phyloP scores from a whole-genome alignment of 495 filamentous ascomycete genomes.

The Letharia lupina region DNA sequence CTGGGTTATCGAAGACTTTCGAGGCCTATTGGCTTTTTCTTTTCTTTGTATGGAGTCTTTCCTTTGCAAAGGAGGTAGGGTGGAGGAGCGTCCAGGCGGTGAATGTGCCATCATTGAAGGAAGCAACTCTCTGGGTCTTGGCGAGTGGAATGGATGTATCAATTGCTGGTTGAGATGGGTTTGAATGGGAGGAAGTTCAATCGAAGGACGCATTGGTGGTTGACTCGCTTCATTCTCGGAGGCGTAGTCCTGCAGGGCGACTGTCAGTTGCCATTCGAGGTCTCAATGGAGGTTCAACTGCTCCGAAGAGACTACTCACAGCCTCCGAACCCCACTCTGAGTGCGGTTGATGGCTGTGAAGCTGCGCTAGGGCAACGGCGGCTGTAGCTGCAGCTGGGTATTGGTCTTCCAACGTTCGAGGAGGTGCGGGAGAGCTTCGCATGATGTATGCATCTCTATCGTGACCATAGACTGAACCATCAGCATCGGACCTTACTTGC shows the following conservation, averaged over 20 bases:
- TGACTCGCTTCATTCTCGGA: conserved; percentile 62
- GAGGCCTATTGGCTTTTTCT: conserved; percentile 53
- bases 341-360: conserved; percentile 74
- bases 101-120: conserved; percentile 74
- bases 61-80: conserved; percentile 59
- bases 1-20: conserved; percentile 78
- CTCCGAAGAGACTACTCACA: conserved; percentile 43
- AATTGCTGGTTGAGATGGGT: conserved; percentile 65
- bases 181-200: conserved; percentile 67
- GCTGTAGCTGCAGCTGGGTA: conserved; percentile 65
- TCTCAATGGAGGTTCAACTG: neutral
- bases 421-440: conserved; percentile 62
- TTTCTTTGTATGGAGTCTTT: conserved; percentile 42
- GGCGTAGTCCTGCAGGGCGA: conserved; percentile 51
- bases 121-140: conserved; percentile 60
- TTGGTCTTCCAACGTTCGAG: conserved; percentile 64
- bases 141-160: conserved; percentile 52
- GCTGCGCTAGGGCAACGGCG: conserved; percentile 77
- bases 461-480: conserved; percentile 34
- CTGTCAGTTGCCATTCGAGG: conserved; percentile 1
- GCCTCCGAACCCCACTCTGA: conserved; percentile 78
- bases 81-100: conserved; percentile 78
- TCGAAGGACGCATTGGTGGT: conserved; percentile 48
- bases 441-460: conserved; percentile 50
- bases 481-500: conserved; percentile 23